phyloP scores from a whole-genome alignment of 345 rosid genomes.

The Populus deltoides region DNA sequence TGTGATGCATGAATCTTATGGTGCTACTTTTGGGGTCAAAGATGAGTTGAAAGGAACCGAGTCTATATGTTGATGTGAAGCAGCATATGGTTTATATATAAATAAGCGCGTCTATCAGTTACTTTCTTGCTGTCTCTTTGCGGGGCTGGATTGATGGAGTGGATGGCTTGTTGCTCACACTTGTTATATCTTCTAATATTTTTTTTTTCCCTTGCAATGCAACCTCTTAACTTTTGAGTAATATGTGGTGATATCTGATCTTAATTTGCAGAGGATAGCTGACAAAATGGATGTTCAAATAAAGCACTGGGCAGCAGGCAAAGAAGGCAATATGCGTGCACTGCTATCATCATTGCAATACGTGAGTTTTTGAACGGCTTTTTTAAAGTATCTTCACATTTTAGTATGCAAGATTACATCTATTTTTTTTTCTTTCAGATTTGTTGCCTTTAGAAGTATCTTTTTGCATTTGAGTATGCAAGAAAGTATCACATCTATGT shows the following conservation, averaged over 20 bases:
- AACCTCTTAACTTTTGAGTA: conserved; percentile 7
- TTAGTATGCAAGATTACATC: not conserved
- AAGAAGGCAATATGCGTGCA: conserved; percentile 92
- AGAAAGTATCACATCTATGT: not conserved
- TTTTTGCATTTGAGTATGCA: conserved; percentile 1
- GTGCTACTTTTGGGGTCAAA: not conserved
- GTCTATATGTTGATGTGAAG: not conserved
- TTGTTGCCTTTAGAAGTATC: not conserved
- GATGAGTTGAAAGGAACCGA: not conserved
- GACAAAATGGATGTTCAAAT: conserved; percentile 60
- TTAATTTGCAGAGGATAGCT: conserved; percentile 67
- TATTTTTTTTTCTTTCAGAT: not conserved
- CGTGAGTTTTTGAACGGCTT: conserved; percentile 36
- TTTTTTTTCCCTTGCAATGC: not conserved
- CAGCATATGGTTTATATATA: not conserved
- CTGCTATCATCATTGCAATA: conserved; percentile 75
- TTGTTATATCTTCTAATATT: not conserved
- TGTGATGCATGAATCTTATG: not conserved
- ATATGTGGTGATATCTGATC: conserved; percentile 10
- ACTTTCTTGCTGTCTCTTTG: not conserved
- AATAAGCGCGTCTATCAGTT: not conserved
- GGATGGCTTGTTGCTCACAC: not conserved
- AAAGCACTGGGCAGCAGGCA: conserved; percentile 88
- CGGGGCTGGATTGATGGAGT: not conserved
- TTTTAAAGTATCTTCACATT: not conserved